A percentile compares a stretch with the other conserved stretches of the same genome.
phyloP scores from a whole-genome alignment of 2,329 filamentous ascomycete species.

The Orbilia blumenaviensis region DNA sequence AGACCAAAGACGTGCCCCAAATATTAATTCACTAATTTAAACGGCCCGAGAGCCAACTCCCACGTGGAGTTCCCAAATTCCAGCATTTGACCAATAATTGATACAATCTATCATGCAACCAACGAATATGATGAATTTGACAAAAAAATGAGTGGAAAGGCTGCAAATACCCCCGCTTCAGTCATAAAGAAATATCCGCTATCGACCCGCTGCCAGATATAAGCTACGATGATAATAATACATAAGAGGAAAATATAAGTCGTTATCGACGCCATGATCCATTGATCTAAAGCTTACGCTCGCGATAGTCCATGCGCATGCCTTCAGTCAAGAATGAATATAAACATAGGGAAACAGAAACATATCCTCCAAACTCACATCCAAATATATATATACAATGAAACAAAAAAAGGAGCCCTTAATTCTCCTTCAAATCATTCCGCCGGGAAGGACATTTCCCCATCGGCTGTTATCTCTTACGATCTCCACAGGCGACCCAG shows the following conservation, averaged over 20 bases:
- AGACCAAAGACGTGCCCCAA: too few species aligned
- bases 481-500: constrained; percentile 36
- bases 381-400: constrained; percentile 34
- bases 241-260: not conserved
- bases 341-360: not conserved
- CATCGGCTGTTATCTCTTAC: constrained; percentile 48
- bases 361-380: not conserved
- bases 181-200: not conserved
- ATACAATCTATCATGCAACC: too few species aligned
- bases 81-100: too few species aligned
- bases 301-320: not conserved
- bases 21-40: too few species aligned
- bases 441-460: constrained; percentile 46
- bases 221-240: not conserved
- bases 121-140: too few species aligned
- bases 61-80: too few species aligned
- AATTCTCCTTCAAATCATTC: constrained; percentile 32
- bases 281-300: not conserved
- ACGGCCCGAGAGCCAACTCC: too few species aligned
- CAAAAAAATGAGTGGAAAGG: too few species aligned
- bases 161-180: too few species aligned
- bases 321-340: not conserved
- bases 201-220: not conserved
- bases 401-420: not conserved
- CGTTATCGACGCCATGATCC: not conserved